Evolutionary conservation across 176 grass and related monocot genomes (phyloP), one percentile per base, ranked within the genome.

Genomic region (Miscanthus lutarioriparius): DNA sequence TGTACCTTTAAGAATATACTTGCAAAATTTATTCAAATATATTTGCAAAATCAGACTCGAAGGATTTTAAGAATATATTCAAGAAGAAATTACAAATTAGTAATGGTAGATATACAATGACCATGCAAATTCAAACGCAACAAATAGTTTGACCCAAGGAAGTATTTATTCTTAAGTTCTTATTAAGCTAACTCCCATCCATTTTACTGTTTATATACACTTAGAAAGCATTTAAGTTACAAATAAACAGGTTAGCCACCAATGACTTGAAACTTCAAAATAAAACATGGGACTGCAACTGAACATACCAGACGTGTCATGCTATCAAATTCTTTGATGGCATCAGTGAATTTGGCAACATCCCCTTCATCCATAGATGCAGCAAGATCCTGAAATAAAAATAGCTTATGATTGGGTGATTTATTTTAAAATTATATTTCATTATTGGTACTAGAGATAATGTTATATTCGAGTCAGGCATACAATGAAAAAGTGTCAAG

Each of bases 361-460:
- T 99, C 96, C 75, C 90, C 96, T 77, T 99, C 91, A 84, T 99
- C 96, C 91, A 99, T 94, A 26, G 96, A 88, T 88, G 88, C 84
- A 49, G 96, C 89, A 76, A 99, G 87, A 90, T 94, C 96, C 96
- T 99, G 88, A 10, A 79, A 88, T 39, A 8, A 75, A 81, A 43
- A 83, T 43, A 30, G 72, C 11, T 28, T 69, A 26, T 6, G 32
- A 33, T 25, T 22, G 38, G 7, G 45, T 12, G 6, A 71, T n/a
- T 63, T 15, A 75, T 3, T 62, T 72, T 58, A 58, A 87, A 25
- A 81, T 77, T 61, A 70, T 27, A 66, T 54, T 88, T 66, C 15
- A 77, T 86, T 28, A 64, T 66, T 20, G 72, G 22, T 44, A 83
- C 59, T 62, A 11, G 10, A 67, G 22, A 87, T 54, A 72, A 30